A percentile compares a stretch with the other conserved stretches of the same genome.
Evolutionary conservation across 805 yeast species (phyloP).

Genomic region (Hanseniaspora hatyaiensis): DNA sequence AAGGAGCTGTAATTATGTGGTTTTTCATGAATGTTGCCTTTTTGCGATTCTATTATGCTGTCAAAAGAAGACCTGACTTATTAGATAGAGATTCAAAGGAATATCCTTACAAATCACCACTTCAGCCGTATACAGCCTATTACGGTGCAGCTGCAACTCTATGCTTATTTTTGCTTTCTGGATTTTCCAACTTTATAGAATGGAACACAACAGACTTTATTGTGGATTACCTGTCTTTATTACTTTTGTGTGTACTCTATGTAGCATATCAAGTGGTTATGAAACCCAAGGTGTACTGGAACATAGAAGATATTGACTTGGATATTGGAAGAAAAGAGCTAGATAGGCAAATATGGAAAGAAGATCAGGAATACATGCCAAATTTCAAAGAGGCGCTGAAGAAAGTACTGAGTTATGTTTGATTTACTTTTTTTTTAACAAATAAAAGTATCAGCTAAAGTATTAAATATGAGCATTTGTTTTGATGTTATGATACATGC

Average conservation of each 20-base stretch:
- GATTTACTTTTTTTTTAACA: background rate
- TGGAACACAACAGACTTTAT: slow-evolving; percentile 52
- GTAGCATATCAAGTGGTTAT: slow-evolving; percentile 42
- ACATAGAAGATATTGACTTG: slow-evolving; percentile 55
- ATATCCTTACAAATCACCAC: slow-evolving; percentile 54
- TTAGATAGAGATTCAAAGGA: slow-evolving; percentile 46
- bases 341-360: slow-evolving; percentile 70
- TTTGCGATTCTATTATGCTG: slow-evolving; percentile 49
- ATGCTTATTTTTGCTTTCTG: slow-evolving; percentile 41
- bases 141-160: slow-evolving; percentile 44
- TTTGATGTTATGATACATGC: no score
- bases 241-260: slow-evolving; percentile 40
- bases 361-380: slow-evolving; percentile 36
- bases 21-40: slow-evolving; percentile 53
- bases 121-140: slow-evolving; percentile 55
- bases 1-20: slow-evolving; percentile 70
- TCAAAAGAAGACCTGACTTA: slow-evolving; percentile 49
- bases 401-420: slow-evolving; percentile 19
- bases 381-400: slow-evolving; percentile 18
- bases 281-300: slow-evolving; percentile 34
- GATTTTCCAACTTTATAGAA: slow-evolving; percentile 42
- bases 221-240: slow-evolving; percentile 46
- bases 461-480: background rate
- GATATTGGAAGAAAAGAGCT: slow-evolving; percentile 73
- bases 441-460: no score